Percentiles rank a stretch among this genome's conserved stretches.
Evolutionary conservation across 805 yeast genomes (phyloP).

Genomic region (Saccharomycopsis javanensis): DNA sequence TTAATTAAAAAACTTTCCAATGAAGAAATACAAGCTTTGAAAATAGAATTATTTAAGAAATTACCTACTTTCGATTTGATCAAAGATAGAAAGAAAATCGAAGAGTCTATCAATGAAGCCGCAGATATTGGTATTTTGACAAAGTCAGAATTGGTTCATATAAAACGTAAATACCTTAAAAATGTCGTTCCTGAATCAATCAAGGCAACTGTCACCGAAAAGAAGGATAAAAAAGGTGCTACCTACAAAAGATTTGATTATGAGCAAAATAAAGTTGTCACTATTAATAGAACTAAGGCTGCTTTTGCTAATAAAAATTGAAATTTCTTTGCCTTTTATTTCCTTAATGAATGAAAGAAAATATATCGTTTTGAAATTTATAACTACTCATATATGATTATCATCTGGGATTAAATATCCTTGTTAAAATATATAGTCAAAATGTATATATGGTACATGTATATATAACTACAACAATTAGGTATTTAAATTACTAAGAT

Average conservation of each 20-base stretch:
- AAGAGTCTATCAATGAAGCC: conserved; percentile 28
- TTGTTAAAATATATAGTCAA: neutral
- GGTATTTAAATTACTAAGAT: neutral
- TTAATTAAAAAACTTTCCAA: conserved; percentile 30
- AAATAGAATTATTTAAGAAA: conserved; percentile 20
- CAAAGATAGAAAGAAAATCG: conserved; percentile 28
- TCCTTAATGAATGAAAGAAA: neutral
- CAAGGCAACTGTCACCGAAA: conserved; percentile 26
- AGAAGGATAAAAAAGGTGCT: conserved; percentile 32
- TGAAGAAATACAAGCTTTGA: conserved; percentile 24
- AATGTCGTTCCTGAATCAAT: conserved; percentile 44
- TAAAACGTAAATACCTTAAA: conserved; percentile 44
- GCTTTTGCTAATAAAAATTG: conserved; percentile 29
- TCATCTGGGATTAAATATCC: neutral
- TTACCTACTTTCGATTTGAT: conserved; percentile 33
- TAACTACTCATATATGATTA: neutral
- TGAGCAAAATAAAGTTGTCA: conserved; percentile 39
- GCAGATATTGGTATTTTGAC: conserved; percentile 25
- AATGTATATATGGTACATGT: neutral
- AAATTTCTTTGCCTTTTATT: neutral
- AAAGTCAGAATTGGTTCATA: conserved; percentile 27
- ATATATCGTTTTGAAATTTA: neutral
- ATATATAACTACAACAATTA: neutral
- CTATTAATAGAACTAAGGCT: conserved; percentile 43
- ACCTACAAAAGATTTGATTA: conserved; percentile 52